These are phyloP conservation scores for Kickxella alabastrina DNA, from an alignment of 192 early-diverging fungal species.

Conservation along the genomic window DNA sequence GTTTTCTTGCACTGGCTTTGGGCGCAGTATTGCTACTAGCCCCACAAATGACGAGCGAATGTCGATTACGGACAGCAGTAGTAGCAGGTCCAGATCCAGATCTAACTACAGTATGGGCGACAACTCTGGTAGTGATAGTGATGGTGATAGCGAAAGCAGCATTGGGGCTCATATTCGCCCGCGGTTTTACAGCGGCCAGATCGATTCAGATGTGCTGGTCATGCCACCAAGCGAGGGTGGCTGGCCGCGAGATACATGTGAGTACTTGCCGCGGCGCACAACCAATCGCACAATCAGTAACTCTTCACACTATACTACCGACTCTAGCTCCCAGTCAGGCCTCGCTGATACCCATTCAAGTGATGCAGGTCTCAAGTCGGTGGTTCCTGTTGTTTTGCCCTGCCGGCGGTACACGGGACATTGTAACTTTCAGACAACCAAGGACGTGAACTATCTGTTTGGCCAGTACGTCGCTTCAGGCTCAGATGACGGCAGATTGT, in stretches of 20 bases:
- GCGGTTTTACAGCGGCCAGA: too few species aligned
- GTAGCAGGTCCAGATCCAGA: too few species aligned
- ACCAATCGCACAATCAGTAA: conserved; percentile 19
- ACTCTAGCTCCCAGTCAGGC: conserved; percentile 10
- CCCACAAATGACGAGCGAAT: too few species aligned
- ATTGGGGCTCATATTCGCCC: conserved; percentile 38
- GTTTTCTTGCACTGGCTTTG: too few species aligned
- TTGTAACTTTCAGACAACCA: conserved; percentile 56
- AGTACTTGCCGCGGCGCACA: conserved; percentile 17
- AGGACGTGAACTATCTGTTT: conserved; percentile 71
- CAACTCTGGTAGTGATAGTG: too few species aligned
- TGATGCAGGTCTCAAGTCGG: conserved; percentile 20
- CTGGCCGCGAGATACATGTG: conserved; percentile 24
- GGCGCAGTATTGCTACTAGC: too few species aligned
- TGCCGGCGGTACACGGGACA: conserved; percentile 28
- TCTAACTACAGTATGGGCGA: too few species aligned
- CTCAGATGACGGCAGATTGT: conserved; percentile 69
- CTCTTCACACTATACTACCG: conserved; percentile 9
- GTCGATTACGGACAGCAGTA: too few species aligned
- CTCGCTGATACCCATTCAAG: conserved; percentile 17
- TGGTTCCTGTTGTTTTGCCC: conserved; percentile 25
- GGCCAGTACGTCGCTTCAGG: conserved; percentile 71
- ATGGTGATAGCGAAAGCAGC: too few species aligned
- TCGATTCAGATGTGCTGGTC: too few species aligned
- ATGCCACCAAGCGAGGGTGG: not conserved